Percentiles rank a stretch among this genome's conserved stretches.
These are phyloP conservation scores for Stylosanthes scabra DNA, from an alignment of 331 rosid genomes.

Conservation along the genomic window DNA sequence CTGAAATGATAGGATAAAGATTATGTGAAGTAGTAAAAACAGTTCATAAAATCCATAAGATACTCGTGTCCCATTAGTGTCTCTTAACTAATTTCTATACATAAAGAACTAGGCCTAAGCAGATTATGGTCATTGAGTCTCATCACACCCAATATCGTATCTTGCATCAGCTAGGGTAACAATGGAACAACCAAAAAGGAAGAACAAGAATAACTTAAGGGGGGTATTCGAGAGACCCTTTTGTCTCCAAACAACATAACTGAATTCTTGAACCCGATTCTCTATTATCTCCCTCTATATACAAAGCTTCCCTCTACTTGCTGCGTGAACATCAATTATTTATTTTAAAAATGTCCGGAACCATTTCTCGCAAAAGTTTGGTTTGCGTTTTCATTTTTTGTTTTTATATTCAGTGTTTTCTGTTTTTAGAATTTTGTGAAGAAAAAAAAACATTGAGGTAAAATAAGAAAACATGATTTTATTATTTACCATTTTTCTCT, in stretches of 20 bases:
- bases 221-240: background rate
- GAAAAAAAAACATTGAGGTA: no score
- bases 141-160: background rate
- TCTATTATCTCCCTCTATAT: background rate
- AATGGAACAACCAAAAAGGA: background rate
- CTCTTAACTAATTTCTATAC: conserved; percentile 12
- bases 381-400: no score
- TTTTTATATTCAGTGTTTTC: no score
- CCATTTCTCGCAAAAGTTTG: no score
- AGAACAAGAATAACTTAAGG: background rate
- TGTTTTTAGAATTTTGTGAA: no score
- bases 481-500: no score
- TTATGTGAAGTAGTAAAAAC: conserved; percentile 19
- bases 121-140: conserved; percentile 9
- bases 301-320: background rate
- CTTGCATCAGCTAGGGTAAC: background rate
- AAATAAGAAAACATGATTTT: no score
- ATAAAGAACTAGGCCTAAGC: conserved; percentile 22
- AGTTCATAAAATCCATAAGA: background rate
- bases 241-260: background rate
- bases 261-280: background rate
- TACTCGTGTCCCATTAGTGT: conserved; percentile 16
- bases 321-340: background rate
- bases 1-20: conserved; percentile 25
- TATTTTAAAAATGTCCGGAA: no score